A percentile compares a stretch with the other conserved stretches of the same genome.
phyloP scores from a whole-genome alignment of 2,329 filamentous ascomycete species.

The Karstenula rhodostoma region DNA sequence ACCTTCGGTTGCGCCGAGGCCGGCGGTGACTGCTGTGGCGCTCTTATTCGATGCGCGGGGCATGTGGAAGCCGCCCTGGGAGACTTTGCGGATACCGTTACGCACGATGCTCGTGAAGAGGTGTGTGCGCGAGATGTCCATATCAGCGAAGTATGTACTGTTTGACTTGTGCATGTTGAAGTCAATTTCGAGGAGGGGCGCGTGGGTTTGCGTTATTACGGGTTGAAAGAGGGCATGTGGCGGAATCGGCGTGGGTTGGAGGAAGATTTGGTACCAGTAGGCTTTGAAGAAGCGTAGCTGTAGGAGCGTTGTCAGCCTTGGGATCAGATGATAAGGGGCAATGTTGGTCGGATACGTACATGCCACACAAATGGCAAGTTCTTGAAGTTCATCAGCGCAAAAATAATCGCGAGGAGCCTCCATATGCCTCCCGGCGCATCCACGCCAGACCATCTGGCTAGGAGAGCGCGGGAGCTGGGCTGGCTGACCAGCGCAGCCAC shows the following conservation, averaged over 20 bases:
- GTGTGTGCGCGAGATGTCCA: slow-evolving; percentile 83
- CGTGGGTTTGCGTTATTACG: slow-evolving; percentile 70
- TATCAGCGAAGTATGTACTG: slow-evolving; percentile 85
- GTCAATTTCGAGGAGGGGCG: slow-evolving; percentile 80
- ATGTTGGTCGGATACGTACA: slow-evolving; percentile 57
- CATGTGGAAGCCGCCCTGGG: slow-evolving; percentile 28
- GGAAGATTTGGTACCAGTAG: slow-evolving; percentile 57
- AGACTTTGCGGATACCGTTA: slow-evolving; percentile 52
- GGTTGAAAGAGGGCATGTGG: slow-evolving; percentile 77
- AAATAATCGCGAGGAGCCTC: slow-evolving; percentile 44
- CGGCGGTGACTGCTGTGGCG: not conserved
- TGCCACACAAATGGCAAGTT: slow-evolving; percentile 79
- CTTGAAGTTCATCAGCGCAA: slow-evolving; percentile 70
- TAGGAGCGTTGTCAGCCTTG: slow-evolving; percentile 17
- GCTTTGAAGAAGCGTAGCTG: slow-evolving; percentile 57
- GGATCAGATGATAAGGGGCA: not conserved
- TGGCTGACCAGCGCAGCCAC: slow-evolving; percentile 11
- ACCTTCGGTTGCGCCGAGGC: slow-evolving; percentile 12
- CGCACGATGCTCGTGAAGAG: slow-evolving; percentile 68
- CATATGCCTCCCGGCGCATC: slow-evolving; percentile 44
- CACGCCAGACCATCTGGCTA: slow-evolving; percentile 27
- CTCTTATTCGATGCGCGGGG: slow-evolving; percentile 7
- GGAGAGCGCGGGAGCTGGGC: slow-evolving; percentile 3
- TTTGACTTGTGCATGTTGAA: slow-evolving; percentile 87
- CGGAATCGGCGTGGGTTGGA: slow-evolving; percentile 52